Evolutionary conservation across 169 alveolate species (phyloP).

Genomic region (Eimeria falciformis): DNA sequence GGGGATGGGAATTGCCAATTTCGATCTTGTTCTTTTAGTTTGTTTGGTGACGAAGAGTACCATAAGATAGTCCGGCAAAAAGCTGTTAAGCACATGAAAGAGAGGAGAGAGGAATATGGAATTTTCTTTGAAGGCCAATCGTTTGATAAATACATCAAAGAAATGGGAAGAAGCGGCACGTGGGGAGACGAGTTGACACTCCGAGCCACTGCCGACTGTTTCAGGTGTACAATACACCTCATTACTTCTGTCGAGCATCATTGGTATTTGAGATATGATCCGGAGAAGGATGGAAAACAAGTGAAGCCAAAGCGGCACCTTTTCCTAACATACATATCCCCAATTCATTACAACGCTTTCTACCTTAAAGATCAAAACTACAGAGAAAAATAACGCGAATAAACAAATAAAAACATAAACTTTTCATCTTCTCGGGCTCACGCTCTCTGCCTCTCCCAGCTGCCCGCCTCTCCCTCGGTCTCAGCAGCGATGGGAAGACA

Average conservation of each 20-base stretch:
- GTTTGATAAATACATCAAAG: slow-evolving; percentile 72
- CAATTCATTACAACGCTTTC: slow-evolving; percentile 82
- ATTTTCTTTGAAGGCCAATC: slow-evolving; percentile 78
- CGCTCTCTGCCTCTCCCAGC: too few species aligned
- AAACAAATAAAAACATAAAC: too few species aligned
- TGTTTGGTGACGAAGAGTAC: slow-evolving; percentile 80
- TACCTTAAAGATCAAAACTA: slow-evolving; percentile 7
- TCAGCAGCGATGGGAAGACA: too few species aligned
- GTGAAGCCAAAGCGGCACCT: slow-evolving; percentile 73
- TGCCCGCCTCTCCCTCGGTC: too few species aligned
- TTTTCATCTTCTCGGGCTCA: too few species aligned
- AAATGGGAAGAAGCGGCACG: slow-evolving; percentile 80
- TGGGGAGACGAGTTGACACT: slow-evolving; percentile 86
- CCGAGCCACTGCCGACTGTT: slow-evolving; percentile 84
- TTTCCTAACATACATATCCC: slow-evolving; percentile 83
- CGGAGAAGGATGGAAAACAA: slow-evolving; percentile 20
- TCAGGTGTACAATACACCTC: slow-evolving; percentile 83
- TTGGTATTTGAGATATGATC: slow-evolving; percentile 83
- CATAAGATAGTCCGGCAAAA: slow-evolving; percentile 80
- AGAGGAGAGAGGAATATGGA: slow-evolving; percentile 75
- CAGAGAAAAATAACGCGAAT: not conserved
- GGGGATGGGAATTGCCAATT: slow-evolving; percentile 87
- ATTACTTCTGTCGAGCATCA: slow-evolving; percentile 81
- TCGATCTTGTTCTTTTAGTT: slow-evolving; percentile 82
- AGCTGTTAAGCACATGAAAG: slow-evolving; percentile 80